Evolutionary conservation across 257 asterid species (phyloP), one percentile per base, ranked within the genome.

Genomic region (Solanum sejunctum): DNA sequence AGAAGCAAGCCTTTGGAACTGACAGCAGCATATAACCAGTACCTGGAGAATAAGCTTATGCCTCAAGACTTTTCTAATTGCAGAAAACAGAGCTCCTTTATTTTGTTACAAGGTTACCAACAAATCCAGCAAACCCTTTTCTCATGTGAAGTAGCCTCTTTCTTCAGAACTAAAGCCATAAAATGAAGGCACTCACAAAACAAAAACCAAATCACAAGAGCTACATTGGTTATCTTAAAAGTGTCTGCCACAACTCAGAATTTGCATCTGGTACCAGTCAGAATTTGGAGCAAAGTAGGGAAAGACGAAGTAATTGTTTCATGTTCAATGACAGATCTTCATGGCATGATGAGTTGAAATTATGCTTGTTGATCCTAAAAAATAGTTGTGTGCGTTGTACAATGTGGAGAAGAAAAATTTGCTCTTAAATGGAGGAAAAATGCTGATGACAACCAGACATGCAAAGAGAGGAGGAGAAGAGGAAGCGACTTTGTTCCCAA

Each of bases 1-100:
- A 95, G 94, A 90, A 97, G 91, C 93, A 95, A 89, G 88, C 98
- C 92, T 89, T 92, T 94, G 36, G 92, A 92, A 84, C 94, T 93
- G 6, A 97, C 98, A 82, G 99, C 99, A 78, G 99, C 99, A 90
- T 93, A 97, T 83, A 97, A 86, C 98, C 99, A 97, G 86, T 97
- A 97, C 99, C 98, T 95, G 83, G 39, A 64, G 88, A 85, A 67
- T 72, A 84, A 72, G 57, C 57, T 45, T 72, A 72, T n/a, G 80
- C 80, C 36, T 72, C 80, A 72, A 72, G 57, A 72, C 55, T 43
- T 11, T 71, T 41, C 56, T 20, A 71, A 20, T 32, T 18, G 80
- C 80, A 71, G 80, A 71, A 71, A 71, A 18, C 3, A 20, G 36
- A 71, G 56, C 56, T 71, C 80, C 80, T 71, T 71, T 71, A 43